Conservation (phyloP, 2,329 filamentous ascomycete genomes). For the Uncinocarpus reesii region DNA sequence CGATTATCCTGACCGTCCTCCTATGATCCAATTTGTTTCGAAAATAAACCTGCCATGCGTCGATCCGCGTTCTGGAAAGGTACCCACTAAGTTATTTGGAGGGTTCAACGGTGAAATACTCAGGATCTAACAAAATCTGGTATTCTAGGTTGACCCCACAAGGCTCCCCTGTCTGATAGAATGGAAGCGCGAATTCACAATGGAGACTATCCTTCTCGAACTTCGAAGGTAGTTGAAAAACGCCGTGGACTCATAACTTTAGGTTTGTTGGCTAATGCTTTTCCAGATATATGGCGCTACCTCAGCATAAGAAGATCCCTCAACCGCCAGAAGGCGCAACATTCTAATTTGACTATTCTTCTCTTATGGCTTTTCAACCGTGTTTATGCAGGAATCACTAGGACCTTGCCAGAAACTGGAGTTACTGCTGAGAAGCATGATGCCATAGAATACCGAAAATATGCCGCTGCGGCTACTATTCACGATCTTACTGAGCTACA, state of each 20-base stretch:
- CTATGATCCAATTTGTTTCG: conserved; percentile 82
- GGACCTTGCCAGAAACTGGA: too few relatives aligned
- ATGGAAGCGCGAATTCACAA: conserved; percentile 89
- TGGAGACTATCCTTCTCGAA: conserved; percentile 88
- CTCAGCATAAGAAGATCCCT: conserved; percentile 84
- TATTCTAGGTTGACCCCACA: conserved; percentile 61
- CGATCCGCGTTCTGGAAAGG: conserved; percentile 64
- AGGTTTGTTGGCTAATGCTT: background rate
- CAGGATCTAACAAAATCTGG: background rate
- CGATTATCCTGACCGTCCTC: conserved; percentile 79
- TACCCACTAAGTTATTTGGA: conserved; percentile 27
- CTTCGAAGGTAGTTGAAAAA: conserved; percentile 54
- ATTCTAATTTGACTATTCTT: too few relatives aligned
- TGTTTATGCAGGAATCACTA: too few relatives aligned
- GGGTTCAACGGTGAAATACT: background rate
- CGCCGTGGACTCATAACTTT: conserved; percentile 11
- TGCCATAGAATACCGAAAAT: too few relatives aligned
- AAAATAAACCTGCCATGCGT: conserved; percentile 97
- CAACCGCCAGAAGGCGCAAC: conserved; percentile 81
- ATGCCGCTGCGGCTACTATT: too few relatives aligned
- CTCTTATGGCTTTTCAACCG: too few relatives aligned
- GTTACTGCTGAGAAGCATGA: background rate
- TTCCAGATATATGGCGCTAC: conserved; percentile 78
- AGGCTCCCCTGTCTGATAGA: conserved; percentile 75
- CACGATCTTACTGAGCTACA: too few relatives aligned